Evolutionary conservation across 441 rosid species (phyloP).

Genomic region (Raphanus hybrid): DNA sequence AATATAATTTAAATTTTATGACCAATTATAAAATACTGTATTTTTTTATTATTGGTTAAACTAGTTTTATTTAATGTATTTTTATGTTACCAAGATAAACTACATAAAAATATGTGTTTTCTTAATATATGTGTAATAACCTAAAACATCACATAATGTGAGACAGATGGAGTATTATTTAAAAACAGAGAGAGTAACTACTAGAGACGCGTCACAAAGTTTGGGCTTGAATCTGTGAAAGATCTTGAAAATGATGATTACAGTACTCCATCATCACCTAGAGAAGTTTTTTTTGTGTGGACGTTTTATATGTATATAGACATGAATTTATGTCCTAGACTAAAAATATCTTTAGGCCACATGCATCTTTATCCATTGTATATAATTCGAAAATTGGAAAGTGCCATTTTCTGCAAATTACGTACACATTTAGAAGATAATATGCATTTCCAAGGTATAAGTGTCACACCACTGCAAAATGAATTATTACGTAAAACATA

Average conservation of each 20-base stretch:
- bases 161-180: too few relatives aligned
- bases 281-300: not conserved
- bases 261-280: not conserved
- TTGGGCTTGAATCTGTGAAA: constrained; percentile 21
- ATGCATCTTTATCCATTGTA: constrained; percentile 1
- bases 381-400: not conserved
- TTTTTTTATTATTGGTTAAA: too few relatives aligned
- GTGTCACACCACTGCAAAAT: not conserved
- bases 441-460: constrained; percentile 4
- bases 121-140: too few relatives aligned
- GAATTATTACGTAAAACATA: not conserved
- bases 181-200: not conserved
- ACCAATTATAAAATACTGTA: too few relatives aligned
- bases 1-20: too few relatives aligned
- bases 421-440: not conserved
- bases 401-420: not conserved
- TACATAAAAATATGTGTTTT: too few relatives aligned
- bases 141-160: too few relatives aligned
- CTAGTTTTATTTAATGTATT: too few relatives aligned
- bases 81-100: too few relatives aligned
- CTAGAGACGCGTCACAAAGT: not conserved
- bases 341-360: not conserved
- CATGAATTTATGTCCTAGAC: not conserved
- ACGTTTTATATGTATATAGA: not conserved
- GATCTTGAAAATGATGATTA: constrained; percentile 6